These are phyloP conservation scores for Pseudocercospora macadamiae DNA, from an alignment of 2,329 filamentous ascomycete genomes.

Conservation along the genomic window DNA sequence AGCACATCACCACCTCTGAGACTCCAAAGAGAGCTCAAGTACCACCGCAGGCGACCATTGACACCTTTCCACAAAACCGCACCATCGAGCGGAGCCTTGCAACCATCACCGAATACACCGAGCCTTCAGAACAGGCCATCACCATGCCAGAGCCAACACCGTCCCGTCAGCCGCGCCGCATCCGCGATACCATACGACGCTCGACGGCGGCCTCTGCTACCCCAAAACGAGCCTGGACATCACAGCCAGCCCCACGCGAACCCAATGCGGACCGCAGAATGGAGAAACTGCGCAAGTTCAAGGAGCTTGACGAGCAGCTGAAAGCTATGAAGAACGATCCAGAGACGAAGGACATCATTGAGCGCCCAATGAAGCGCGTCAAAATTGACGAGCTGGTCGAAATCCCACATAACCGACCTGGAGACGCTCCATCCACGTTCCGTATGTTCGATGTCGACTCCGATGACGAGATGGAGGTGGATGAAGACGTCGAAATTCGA, in stretches of 20 bases:
- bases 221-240: conserved; percentile 19
- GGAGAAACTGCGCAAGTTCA: conserved; percentile 30
- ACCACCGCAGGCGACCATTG: conserved; percentile 14
- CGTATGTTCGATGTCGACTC: conserved; percentile 35
- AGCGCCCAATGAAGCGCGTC: conserved; percentile 34
- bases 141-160: conserved; percentile 17
- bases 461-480: conserved; percentile 41
- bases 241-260: conserved; percentile 25
- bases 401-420: conserved; percentile 37
- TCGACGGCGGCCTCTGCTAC: conserved; percentile 1
- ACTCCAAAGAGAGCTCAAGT: conserved; percentile 10
- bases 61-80: conserved; percentile 15
- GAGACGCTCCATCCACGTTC: conserved; percentile 35
- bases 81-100: conserved; percentile 15
- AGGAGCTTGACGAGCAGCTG: conserved; percentile 28
- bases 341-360: conserved; percentile 32
- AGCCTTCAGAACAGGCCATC: conserved; percentile 20
- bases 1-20: neutral
- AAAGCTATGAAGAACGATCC: conserved; percentile 29
- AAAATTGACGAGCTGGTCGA: conserved; percentile 36
- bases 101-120: conserved; percentile 32
- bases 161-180: conserved; percentile 10
- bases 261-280: conserved; percentile 34
- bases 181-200: conserved; percentile 8
- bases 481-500: conserved; percentile 26